Evolutionary conservation across 179 eudicot genomes (phyloP), one percentile per base, ranked within the genome.

Genomic region (Beta lomatogona): DNA sequence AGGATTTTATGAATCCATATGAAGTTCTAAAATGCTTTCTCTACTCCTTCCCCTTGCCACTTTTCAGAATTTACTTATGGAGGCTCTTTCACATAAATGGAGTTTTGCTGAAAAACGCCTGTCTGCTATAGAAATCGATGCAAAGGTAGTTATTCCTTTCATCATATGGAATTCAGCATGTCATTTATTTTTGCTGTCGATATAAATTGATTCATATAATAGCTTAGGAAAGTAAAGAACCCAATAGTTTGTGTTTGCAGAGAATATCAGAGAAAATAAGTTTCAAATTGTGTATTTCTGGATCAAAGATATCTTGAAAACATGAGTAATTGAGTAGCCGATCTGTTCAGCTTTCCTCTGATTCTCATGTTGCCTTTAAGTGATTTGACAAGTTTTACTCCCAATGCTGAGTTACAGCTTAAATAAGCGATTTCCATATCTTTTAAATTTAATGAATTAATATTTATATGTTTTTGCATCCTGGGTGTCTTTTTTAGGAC

Each of bases 1-100:
- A 48, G 48, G 22, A 18, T 19, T 70, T 57, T 69, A 9, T 22
- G 46, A 59, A 61, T 48, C 31, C 25, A 36, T 50, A 36, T 36
- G 41, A 36, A 36, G 41, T 36, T 36, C 58, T 50, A 28, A 21
- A 45, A 57, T 28, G 25, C n/a, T 28, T 31, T 21, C 18, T 50
- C 58, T 48, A 48, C 52, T 50, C 18, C 48, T 45, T 71, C 28
- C 22, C 48, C 76, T 53, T 10, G 46, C 69, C 72, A 14, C 77
- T 71, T 82, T 79, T n/a, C 92, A 95, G 99, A 84, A 89, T 88
- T 80, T 85, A 22, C 89, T 96, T 76, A 78, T 87, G 79, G 93
- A 92, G 72, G 92, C 94, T 79, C 88, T 91, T 83, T 80, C 88
- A 84, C 45, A 80, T 82, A 86, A 91, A 85, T 90, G 96, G 94